phyloP scores from a whole-genome alignment of 768 basidiomycete species.

The Lentinula edodes region DNA sequence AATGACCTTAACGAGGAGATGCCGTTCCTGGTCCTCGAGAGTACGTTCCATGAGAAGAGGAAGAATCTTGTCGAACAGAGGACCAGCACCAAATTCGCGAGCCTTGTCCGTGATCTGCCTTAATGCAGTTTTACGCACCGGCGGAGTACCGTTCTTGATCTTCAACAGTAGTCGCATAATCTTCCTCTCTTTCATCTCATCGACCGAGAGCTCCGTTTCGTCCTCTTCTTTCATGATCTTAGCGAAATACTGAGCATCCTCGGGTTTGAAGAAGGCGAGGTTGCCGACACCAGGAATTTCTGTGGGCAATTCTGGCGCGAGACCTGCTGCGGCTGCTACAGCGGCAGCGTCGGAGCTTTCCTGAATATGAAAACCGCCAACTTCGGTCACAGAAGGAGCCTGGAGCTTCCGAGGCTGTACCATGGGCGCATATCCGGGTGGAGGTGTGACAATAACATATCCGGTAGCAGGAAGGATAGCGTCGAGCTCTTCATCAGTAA shows the following conservation, averaged over 20 bases:
- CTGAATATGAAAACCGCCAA: slow-evolving; percentile 94
- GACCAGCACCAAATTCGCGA: slow-evolving; percentile 96
- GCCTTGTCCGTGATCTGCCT: slow-evolving; percentile 99
- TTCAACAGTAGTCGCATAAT: slow-evolving; percentile 97
- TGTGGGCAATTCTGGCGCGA: slow-evolving; percentile 89
- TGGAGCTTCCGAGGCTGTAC: slow-evolving; percentile 58
- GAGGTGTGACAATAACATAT: slow-evolving; percentile 89
- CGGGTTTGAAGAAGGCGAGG: slow-evolving; percentile 96
- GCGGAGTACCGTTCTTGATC: slow-evolving; percentile 99
- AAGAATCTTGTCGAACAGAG: slow-evolving; percentile 97
- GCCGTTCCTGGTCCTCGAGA: slow-evolving; percentile 96
- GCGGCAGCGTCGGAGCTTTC: slow-evolving; percentile 91
- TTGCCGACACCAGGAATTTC: slow-evolving; percentile 98
- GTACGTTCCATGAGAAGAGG: slow-evolving; percentile 98
- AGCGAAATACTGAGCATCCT: slow-evolving; percentile 97
- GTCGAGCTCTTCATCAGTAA: slow-evolving; percentile 94
- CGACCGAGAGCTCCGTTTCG: slow-evolving; percentile 86
- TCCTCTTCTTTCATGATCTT: slow-evolving; percentile 96
- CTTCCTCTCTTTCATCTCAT: slow-evolving; percentile 99
- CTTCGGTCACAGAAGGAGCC: slow-evolving; percentile 48
- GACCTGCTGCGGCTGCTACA: slow-evolving; percentile 83
- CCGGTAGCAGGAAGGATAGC: slow-evolving; percentile 81
- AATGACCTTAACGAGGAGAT: slow-evolving; percentile 97
- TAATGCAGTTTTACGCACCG: slow-evolving; percentile 95
- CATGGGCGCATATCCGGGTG: slow-evolving; percentile 86